Percentiles rank a stretch among this genome's conserved stretches.
Conservation (phyloP, 1,284 basidiomycete species). For the Fomes fomentarius region DNA sequence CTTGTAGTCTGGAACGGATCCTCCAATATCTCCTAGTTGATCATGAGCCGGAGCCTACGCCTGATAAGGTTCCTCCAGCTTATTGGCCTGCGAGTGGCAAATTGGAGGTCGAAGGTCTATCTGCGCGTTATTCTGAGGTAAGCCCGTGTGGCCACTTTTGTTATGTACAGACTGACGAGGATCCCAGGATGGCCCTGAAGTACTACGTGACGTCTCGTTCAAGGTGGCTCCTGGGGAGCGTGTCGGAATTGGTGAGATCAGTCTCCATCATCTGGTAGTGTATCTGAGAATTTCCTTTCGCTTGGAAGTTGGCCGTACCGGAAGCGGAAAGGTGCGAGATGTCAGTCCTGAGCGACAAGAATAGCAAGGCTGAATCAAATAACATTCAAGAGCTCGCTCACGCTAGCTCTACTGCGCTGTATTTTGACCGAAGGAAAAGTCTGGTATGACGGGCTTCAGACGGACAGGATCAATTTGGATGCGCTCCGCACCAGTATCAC, state of each 20-base stretch:
- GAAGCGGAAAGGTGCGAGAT: constrained; percentile 69
- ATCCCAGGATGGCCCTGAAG: constrained; percentile 41
- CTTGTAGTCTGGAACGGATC: constrained; percentile 37
- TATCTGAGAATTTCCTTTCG: no score
- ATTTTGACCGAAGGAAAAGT: constrained; percentile 51
- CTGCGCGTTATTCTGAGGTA: constrained; percentile 53
- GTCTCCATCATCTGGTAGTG: no score
- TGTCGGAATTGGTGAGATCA: constrained; percentile 48
- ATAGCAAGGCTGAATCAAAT: no score
- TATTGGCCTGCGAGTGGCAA: constrained; percentile 80
- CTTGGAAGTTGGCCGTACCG: constrained; percentile 62
- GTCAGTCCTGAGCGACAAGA: no score
- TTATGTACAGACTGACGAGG: neutral
- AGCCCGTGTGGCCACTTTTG: constrained; percentile 17
- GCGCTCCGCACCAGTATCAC: constrained; percentile 51
- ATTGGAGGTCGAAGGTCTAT: constrained; percentile 62
- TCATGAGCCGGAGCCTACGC: constrained; percentile 60
- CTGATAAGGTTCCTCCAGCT: constrained; percentile 63
- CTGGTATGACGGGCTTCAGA: constrained; percentile 37
- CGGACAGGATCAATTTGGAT: constrained; percentile 61
- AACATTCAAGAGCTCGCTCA: constrained; percentile 37
- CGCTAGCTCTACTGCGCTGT: constrained; percentile 45
- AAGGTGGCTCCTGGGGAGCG: constrained; percentile 56
- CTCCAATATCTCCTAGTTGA: constrained; percentile 71
- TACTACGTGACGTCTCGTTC: constrained; percentile 53